Evolutionary conservation across 2,329 filamentous ascomycete genomes (phyloP), one percentile per base, ranked within the genome.

Genomic region (Colletotrichum eremochloae): DNA sequence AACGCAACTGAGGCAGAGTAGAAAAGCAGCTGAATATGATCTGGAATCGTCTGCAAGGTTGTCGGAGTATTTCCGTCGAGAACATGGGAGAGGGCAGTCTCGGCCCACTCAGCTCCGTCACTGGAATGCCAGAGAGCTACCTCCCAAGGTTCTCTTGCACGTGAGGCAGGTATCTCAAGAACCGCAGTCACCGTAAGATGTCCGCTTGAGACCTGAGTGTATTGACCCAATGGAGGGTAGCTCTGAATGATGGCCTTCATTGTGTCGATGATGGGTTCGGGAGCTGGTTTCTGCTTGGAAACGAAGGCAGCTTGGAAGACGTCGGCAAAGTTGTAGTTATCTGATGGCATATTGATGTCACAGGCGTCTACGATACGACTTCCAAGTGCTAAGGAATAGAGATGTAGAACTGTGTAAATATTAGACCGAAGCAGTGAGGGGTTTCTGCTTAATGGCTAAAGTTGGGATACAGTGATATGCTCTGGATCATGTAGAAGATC

Each of bases 141-240:
- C 76, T 96, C 88, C 92, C 93, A 96, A 29, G 85, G 77, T 73
- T 89, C 84, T 20, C 88, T 82, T 9, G 85, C 84, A 58, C 87
- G 87, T 46, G 84, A 84, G 31, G 80, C 81, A 52, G 89, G 88
- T 53, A 92, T 89, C 76, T 95, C 91, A 42, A 97, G 85, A 15
- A 95, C 81, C 8, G 93, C 91, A 0, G 88, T 91, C 75, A 98
- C 92, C 1, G 80, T 79, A 50, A 92, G 84, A 77, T 87, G 75
- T 2, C 78, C 77, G 29, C 79, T 78, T 36, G 84, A 81, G 29
- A 93, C 78, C 61, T 89, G 86, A 1, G 94, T 95, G 33, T 93
- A 87, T 79, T 95, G 93, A 2, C 92, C 94, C 63, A 97, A 82
- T 1, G 94, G 90, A 15, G 95, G 95, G 77, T 90, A 91, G 72